phyloP scores from a whole-genome alignment of 306 rosid species.

The Casuarina glauca region DNA sequence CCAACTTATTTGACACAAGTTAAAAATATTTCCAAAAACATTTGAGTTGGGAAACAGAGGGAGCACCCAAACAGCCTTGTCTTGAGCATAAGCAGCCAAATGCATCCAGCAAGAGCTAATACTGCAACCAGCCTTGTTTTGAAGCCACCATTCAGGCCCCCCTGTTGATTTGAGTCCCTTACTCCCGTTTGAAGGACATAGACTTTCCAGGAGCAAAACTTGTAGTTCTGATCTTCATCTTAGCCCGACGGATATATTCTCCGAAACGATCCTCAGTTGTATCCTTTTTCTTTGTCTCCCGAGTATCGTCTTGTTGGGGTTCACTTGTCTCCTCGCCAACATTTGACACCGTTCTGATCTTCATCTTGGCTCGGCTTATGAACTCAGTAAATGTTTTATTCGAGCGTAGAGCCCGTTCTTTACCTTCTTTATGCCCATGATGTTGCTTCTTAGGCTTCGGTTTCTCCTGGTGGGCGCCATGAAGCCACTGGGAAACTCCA shows the following conservation, averaged over 20 bases:
- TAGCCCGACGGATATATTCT: conserved; percentile 42
- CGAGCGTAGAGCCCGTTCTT: conserved; percentile 18
- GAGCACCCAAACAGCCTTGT: background rate
- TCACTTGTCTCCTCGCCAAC: conserved; percentile 29
- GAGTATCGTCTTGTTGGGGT: conserved; percentile 17
- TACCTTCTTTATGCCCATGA: background rate
- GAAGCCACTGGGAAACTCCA: conserved; percentile 1
- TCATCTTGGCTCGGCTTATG: conserved; percentile 33
- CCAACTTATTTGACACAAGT: background rate
- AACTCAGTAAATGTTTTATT: conserved; percentile 43
- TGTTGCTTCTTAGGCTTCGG: background rate
- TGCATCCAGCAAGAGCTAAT: too few relatives aligned
- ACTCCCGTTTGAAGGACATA: conserved; percentile 38
- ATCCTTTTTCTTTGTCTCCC: conserved; percentile 30
- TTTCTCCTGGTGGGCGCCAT: conserved; percentile 8
- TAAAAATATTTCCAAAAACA: background rate
- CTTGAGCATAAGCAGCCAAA: too few relatives aligned
- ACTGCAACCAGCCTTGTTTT: too few relatives aligned
- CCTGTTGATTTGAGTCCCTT: background rate
- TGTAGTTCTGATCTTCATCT: conserved; percentile 47
- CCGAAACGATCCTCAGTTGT: conserved; percentile 37
- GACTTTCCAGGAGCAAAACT: conserved; percentile 22
- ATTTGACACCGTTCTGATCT: conserved; percentile 35
- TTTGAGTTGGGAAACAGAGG: background rate
- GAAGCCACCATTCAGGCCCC: background rate